phyloP scores from a whole-genome alignment of 2,329 filamentous ascomycete species.

The Phaeosphaeria sp. region DNA sequence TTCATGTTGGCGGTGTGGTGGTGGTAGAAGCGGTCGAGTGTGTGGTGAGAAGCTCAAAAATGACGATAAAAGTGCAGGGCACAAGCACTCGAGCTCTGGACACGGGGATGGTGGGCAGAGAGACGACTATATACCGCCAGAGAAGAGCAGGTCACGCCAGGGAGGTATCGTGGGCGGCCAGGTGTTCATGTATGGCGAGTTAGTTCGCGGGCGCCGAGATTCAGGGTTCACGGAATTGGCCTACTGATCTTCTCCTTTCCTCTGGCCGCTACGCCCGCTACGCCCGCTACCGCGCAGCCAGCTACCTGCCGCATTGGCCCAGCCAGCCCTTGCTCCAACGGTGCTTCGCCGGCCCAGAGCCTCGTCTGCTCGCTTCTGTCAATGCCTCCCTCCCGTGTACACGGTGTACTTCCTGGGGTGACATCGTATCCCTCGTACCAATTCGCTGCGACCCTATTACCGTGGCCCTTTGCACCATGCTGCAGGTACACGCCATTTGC shows the following conservation, averaged over 20 bases:
- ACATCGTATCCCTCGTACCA: conserved; percentile 22
- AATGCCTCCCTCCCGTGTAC: conserved; percentile 21
- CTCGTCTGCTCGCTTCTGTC: conserved; percentile 26
- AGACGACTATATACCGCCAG: background rate
- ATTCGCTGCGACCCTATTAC: conserved; percentile 34
- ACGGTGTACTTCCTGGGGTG: conserved; percentile 19
- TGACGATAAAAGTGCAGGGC: background rate
- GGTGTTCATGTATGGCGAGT: background rate
- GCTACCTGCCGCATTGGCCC: background rate
- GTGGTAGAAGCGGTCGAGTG: conserved; percentile 4
- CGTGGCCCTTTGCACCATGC: conserved; percentile 17
- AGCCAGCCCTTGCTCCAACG: background rate
- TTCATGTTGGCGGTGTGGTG: conserved; percentile 49
- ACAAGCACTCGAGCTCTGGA: background rate
- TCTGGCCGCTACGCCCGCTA: background rate
- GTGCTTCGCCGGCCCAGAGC: conserved; percentile 24
- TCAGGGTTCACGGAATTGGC: background rate
- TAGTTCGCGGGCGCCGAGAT: background rate
- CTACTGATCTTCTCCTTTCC: background rate
- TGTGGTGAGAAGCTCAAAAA: background rate
- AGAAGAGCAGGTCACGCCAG: background rate
- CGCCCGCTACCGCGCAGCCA: too few relatives aligned
- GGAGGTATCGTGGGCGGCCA: background rate
- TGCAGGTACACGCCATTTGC: conserved; percentile 18
- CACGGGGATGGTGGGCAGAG: too few relatives aligned